These are phyloP conservation scores for Chytriomyces hyalinus DNA, from an alignment of 192 early-diverging fungal species.

Conservation along the genomic window DNA sequence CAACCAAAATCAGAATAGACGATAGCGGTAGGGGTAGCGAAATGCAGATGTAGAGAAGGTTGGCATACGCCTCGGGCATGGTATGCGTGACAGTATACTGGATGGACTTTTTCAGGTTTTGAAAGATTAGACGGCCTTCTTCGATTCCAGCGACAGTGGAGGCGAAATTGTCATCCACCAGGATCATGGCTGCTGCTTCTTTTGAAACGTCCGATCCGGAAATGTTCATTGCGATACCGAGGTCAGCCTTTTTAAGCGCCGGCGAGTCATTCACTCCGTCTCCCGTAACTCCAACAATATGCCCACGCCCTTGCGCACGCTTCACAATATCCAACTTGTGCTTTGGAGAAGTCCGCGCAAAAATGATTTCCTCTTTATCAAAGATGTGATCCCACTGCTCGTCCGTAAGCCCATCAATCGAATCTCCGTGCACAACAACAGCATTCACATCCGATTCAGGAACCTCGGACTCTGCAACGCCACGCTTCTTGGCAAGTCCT, in stretches of 20 bases:
- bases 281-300: constrained; percentile 96
- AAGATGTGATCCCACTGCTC: constrained; percentile 85
- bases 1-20: constrained; percentile 84
- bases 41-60: constrained; percentile 86
- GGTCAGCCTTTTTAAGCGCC: constrained; percentile 93
- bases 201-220: constrained; percentile 96
- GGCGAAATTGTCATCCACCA: constrained; percentile 97
- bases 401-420: constrained; percentile 74
- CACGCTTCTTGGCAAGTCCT: constrained; percentile 71
- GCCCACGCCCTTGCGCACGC: constrained; percentile 83
- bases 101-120: constrained; percentile 94
- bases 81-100: constrained; percentile 73
- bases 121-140: constrained; percentile 95
- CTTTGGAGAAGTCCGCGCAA: constrained; percentile 90
- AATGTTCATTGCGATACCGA: constrained; percentile 97
- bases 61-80: constrained; percentile 85
- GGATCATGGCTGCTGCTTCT: constrained; percentile 92
- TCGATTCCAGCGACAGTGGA: constrained; percentile 88
- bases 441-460: constrained; percentile 69
- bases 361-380: constrained; percentile 74
- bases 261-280: constrained; percentile 96
- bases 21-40: constrained; percentile 85
- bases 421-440: constrained; percentile 81
- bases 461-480: constrained; percentile 56
- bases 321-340: constrained; percentile 96